Conservation (phyloP, 805 yeast genomes). For the Yarrowia phangngaensis region DNA sequence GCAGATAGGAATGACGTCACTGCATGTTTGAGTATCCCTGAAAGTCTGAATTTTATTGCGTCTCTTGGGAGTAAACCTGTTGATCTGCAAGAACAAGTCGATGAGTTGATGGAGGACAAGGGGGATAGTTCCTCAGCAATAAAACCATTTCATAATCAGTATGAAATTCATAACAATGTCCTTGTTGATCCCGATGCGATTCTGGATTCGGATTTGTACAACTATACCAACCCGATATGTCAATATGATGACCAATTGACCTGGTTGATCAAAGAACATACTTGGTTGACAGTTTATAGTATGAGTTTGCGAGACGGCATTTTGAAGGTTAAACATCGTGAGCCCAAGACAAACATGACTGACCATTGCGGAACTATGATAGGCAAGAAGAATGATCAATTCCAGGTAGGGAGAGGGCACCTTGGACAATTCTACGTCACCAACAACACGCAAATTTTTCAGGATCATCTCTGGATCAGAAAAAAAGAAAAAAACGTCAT, state of each 20-base stretch:
- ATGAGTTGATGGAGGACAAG: too few species aligned
- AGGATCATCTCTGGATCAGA: slow-evolving; percentile 10
- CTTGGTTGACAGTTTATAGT: background rate
- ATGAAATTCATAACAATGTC: slow-evolving; percentile 11
- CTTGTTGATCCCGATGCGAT: slow-evolving; percentile 8
- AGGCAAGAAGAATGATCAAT: background rate
- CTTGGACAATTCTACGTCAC: background rate
- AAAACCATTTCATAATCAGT: slow-evolving; percentile 10
- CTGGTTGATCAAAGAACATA: slow-evolving; percentile 6
- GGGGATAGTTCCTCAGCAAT: background rate
- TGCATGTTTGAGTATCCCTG: background rate
- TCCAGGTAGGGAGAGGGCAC: slow-evolving; percentile 9
- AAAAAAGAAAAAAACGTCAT: background rate
- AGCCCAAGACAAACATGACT: background rate
- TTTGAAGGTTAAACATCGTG: background rate
- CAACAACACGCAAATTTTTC: slow-evolving; percentile 6
- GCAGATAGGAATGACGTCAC: background rate
- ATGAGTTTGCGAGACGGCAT: slow-evolving; percentile 8
- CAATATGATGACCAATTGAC: background rate
- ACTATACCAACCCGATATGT: slow-evolving; percentile 12
- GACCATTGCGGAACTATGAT: slow-evolving; percentile 1
- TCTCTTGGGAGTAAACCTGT: too few species aligned
- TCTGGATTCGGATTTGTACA: slow-evolving; percentile 9
- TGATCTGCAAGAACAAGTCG: background rate
- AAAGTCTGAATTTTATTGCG: slow-evolving; percentile 8